These are phyloP conservation scores for Hypoxylon sp. DNA, from an alignment of 2,329 filamentous ascomycete species.

Conservation along the genomic window DNA sequence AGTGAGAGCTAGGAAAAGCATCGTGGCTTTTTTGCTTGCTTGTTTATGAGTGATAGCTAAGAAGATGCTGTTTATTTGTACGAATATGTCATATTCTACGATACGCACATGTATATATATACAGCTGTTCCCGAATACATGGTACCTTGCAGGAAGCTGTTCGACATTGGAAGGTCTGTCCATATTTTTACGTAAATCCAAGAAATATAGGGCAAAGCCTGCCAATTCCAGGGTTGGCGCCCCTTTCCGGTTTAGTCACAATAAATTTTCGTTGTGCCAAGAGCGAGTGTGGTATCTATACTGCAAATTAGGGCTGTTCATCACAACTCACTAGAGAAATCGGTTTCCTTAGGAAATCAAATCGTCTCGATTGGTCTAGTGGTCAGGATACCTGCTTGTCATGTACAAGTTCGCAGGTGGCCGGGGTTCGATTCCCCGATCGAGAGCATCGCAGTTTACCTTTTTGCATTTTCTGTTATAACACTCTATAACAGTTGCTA, in stretches of 20 bases:
- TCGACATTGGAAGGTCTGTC: neutral
- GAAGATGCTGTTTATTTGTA: neutral
- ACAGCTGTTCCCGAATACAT: neutral
- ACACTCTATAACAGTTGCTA: no score
- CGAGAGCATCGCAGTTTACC: slow-evolving; percentile 47
- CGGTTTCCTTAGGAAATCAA: slow-evolving; percentile 23
- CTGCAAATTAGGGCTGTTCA: neutral
- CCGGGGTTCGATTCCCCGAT: slow-evolving; percentile 56
- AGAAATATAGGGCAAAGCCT: neutral
- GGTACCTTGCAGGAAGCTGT: neutral
- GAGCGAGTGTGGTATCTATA: neutral
- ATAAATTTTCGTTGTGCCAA: no score
- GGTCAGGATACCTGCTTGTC: slow-evolving; percentile 47
- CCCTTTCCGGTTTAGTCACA: neutral
- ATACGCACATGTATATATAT: neutral
- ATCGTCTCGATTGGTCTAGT: slow-evolving; percentile 47
- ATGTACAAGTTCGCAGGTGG: slow-evolving; percentile 49
- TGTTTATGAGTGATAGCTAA: neutral
- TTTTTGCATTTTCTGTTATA: slow-evolving; percentile 1
- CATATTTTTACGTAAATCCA: neutral
- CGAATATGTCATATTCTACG: neutral
- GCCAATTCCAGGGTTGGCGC: neutral
- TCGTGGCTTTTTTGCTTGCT: neutral
- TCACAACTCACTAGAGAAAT: slow-evolving; percentile 16
- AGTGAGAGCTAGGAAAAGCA: neutral